These are phyloP conservation scores for Syncephalastrum sp. DNA, from an alignment of 371 early-diverging fungal genomes.

Conservation along the genomic window DNA sequence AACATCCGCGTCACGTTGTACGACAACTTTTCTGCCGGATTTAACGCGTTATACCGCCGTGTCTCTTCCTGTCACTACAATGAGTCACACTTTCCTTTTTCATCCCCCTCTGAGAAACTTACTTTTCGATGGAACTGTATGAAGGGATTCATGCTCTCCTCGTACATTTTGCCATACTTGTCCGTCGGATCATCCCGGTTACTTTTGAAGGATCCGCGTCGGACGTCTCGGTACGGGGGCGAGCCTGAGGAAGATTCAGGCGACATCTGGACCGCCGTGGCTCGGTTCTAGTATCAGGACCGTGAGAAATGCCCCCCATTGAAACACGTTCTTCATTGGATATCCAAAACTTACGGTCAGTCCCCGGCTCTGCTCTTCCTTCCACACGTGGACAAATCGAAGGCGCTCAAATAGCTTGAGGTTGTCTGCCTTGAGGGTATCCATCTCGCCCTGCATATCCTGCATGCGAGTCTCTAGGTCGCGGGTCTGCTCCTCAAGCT, in stretches of 20 bases:
- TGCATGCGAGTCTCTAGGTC: conserved; percentile 54
- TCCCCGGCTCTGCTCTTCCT: conserved; percentile 38
- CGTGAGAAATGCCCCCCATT: neutral
- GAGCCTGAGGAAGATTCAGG: neutral
- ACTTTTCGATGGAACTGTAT: conserved; percentile 75
- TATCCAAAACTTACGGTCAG: conserved; percentile 21
- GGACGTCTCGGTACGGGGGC: conserved; percentile 10
- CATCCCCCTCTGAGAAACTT: neutral
- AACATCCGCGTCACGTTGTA: conserved; percentile 65
- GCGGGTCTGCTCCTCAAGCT: conserved; percentile 76
- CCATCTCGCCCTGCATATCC: conserved; percentile 68
- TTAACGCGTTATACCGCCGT: conserved; percentile 71
- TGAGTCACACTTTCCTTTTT: neutral
- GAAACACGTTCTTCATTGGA: too few relatives aligned
- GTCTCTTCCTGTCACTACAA: conserved; percentile 57
- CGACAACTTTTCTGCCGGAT: conserved; percentile 75
- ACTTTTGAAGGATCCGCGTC: conserved; percentile 11
- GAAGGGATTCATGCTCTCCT: conserved; percentile 88
- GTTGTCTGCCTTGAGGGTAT: conserved; percentile 75
- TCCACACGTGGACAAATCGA: conserved; percentile 64
- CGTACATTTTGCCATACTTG: conserved; percentile 79
- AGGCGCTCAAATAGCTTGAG: conserved; percentile 85
- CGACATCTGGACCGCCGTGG: conserved; percentile 19
- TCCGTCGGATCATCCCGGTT: conserved; percentile 48
- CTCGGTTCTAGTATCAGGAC: conserved; percentile 11